Base-by-base conservation (phyloP, 2,329 filamentous ascomycete species). In the Cryoendolithus antarcticus region DNA sequence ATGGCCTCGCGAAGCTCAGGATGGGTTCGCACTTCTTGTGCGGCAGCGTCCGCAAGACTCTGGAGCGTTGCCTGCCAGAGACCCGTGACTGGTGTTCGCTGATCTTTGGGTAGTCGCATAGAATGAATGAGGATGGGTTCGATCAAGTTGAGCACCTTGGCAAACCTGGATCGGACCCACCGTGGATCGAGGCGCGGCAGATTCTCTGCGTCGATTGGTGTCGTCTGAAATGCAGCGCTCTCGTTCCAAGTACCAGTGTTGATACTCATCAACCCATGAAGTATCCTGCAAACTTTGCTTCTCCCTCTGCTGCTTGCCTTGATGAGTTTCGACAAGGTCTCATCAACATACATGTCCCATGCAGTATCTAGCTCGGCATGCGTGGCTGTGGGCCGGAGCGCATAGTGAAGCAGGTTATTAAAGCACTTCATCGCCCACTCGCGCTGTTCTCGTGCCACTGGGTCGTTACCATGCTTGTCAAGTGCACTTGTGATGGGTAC, bases 1-100 rank as follows among this genome's bases (percentile, higher is more conserved):
- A 94, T 71, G 42, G 88, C 89, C 44, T 77, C 74, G 53, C 84
- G 82, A 1, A 86, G 84, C 44, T 96, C 89, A 9, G 74, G 73
- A 0, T 86, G 86, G 5, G 88, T 79, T 51, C 89, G 93, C 50
- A 98, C 81, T 60, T 98, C 91, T 60, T 94, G 93, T 32, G 71
- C 72, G 15, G 80, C 80, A 30, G 82, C 82, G 35, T 73, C 71
- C 2, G 77, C 72, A 19, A 86, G 65, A 1, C 79, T 74, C 3
- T 66, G 63, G 32, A 84, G 66, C 9, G 86, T 64, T 28, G 67
- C 61, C 8, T 62, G 56, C 41, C 57, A 60, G 10, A 41, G 21
- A 4, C 13, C 13, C 11, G 51, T 48, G 12, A 41, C 41, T 15
- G 50, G 47, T 4, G 60, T 54, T 5, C 44, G 38, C 9, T 39